phyloP scores from a whole-genome alignment of 2,329 filamentous ascomycete species.

The Penicillium sumatraense region DNA sequence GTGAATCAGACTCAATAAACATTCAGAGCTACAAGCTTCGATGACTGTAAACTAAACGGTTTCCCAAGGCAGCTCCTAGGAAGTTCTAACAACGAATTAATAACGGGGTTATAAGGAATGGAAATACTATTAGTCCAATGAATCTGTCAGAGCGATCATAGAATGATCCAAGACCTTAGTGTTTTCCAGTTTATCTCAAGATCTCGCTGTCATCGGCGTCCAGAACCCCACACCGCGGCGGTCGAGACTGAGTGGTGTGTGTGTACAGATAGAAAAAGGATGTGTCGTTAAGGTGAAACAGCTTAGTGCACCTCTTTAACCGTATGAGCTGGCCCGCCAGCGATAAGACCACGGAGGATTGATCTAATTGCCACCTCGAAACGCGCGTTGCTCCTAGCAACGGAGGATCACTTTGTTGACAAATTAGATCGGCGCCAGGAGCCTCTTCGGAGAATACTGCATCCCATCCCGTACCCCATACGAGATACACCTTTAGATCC shows the following conservation, averaged over 20 bases:
- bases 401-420: conserved; percentile 30
- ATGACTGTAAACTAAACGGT: no score
- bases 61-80: not conserved
- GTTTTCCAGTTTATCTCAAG: not conserved
- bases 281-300: conserved; percentile 12
- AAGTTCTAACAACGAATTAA: no score
- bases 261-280: not conserved
- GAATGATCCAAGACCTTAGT: not conserved
- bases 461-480: conserved; percentile 27
- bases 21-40: not conserved
- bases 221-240: conserved; percentile 1
- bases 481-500: conserved; percentile 30
- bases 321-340: not conserved
- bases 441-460: conserved; percentile 32
- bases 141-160: not conserved
- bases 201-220: not conserved
- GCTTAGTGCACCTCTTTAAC: not conserved
- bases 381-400: conserved; percentile 40
- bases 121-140: not conserved
- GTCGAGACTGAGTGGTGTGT: conserved; percentile 12
- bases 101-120: no score
- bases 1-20: not conserved
- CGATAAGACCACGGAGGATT: conserved; percentile 13
- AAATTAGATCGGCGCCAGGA: conserved; percentile 30
- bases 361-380: conserved; percentile 22